phyloP scores from a whole-genome alignment of 345 rosid species.

The Cardamine resedifolia region DNA sequence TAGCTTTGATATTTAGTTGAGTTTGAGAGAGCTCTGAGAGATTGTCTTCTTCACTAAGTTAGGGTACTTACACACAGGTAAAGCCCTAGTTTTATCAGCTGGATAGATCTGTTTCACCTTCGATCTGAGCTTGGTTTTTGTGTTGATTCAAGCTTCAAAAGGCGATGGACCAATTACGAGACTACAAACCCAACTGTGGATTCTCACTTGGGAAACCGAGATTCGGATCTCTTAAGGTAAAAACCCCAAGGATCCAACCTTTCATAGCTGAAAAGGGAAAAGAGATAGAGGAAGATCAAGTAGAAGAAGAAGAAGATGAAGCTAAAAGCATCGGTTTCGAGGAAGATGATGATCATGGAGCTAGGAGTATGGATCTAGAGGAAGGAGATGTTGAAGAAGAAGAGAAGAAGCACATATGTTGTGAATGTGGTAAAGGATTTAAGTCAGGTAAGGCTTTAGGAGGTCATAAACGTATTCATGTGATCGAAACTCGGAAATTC shows the following conservation, averaged over 20 bases:
- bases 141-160: conserved; percentile 14
- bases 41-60: conserved; percentile 27
- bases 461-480: conserved; percentile 54
- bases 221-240: conserved; percentile 25
- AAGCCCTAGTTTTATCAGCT: conserved; percentile 25
- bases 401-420: conserved; percentile 31
- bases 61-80: background rate
- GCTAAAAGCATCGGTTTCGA: background rate
- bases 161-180: conserved; percentile 17
- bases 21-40: conserved; percentile 3
- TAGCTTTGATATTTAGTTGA: conserved; percentile 17
- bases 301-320: conserved; percentile 20
- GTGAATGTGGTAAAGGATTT: conserved; percentile 47
- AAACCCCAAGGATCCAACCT: conserved; percentile 22
- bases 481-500: conserved; percentile 13
- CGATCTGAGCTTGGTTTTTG: conserved; percentile 13
- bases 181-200: conserved; percentile 11
- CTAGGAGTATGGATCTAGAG: conserved; percentile 20
- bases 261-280: conserved; percentile 10
- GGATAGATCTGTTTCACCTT: conserved; percentile 31
- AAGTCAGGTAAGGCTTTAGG: conserved; percentile 54
- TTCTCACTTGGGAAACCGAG: conserved; percentile 28
- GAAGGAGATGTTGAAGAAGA: conserved; percentile 25
- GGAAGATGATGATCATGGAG: conserved; percentile 22
- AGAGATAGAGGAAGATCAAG: conserved; percentile 11